Evolutionary conservation across 176 grass and related monocot species (phyloP).

Genomic region (Tuctoria greenei): DNA sequence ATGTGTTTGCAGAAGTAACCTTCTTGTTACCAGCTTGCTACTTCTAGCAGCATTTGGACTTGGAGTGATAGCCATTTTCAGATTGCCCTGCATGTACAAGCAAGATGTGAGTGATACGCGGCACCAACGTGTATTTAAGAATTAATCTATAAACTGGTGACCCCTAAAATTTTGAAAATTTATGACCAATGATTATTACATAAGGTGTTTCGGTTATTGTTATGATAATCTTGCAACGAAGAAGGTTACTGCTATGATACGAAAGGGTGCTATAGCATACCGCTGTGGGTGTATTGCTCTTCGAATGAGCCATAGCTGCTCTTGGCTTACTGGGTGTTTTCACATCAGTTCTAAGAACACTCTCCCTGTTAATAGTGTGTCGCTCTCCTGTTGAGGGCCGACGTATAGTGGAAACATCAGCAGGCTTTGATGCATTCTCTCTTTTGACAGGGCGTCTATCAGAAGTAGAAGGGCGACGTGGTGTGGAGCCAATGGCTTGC

Average conservation of each 20-base stretch:
- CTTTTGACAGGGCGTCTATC: constrained; percentile 40
- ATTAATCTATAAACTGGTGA: background rate
- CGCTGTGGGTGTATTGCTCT: constrained; percentile 11
- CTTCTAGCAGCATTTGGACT: constrained; percentile 55
- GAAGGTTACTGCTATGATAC: background rate
- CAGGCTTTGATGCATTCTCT: constrained; percentile 19
- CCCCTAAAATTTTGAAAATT: background rate
- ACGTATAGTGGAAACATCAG: constrained; percentile 21
- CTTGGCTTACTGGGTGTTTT: constrained; percentile 36
- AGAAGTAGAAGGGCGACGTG: constrained; percentile 45
- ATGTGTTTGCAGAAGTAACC: constrained; percentile 45
- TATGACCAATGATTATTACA: background rate
- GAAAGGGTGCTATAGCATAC: constrained; percentile 28
- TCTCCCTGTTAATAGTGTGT: constrained; percentile 34
- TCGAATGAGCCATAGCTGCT: constrained; percentile 24
- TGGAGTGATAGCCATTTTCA: constrained; percentile 42
- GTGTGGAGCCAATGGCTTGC: constrained; percentile 18
- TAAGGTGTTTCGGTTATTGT: constrained; percentile 3
- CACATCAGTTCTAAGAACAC: constrained; percentile 33
- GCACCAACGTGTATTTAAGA: constrained; percentile 3
- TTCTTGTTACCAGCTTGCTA: constrained; percentile 53
- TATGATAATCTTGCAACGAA: background rate
- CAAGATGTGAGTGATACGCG: constrained; percentile 17
- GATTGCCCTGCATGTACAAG: constrained; percentile 44
- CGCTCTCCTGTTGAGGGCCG: constrained; percentile 54